A percentile compares a stretch with the other conserved stretches of the same genome.
Conservation (phyloP, 2,329 filamentous ascomycete species). For the Aspergillus neotritici region DNA sequence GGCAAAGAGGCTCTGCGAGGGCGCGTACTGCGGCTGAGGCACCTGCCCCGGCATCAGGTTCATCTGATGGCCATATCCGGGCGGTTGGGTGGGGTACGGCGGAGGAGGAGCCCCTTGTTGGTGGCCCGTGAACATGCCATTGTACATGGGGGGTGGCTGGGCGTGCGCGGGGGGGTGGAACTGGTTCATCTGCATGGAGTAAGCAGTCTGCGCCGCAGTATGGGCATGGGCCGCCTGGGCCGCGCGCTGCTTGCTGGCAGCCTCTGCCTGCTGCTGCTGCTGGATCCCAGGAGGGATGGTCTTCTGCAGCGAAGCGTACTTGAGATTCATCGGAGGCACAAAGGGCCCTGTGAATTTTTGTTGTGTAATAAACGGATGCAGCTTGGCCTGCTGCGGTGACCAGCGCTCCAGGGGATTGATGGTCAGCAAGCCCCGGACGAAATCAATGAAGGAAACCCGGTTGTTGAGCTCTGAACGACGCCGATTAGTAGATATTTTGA, state of each 20-base stretch:
- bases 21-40: constrained; percentile 58
- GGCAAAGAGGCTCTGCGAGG: constrained; percentile 67
- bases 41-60: constrained; percentile 63
- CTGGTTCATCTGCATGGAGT: constrained; percentile 57
- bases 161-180: constrained; percentile 46
- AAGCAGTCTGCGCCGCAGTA: constrained; percentile 62
- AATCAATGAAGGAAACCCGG: constrained; percentile 94
- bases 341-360: constrained; percentile 96
- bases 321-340: constrained; percentile 93
- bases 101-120: constrained; percentile 72
- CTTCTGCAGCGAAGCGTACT: constrained; percentile 75
- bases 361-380: constrained; percentile 97
- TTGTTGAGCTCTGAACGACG: constrained; percentile 84
- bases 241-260: constrained; percentile 84
- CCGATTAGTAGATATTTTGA: constrained; percentile 14
- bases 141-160: constrained; percentile 62
- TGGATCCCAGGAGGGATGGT: constrained; percentile 90
- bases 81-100: constrained; percentile 68
- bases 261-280: constrained; percentile 92
- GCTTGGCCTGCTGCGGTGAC: constrained; percentile 95
- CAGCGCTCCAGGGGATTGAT: constrained; percentile 95
- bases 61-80: constrained; percentile 67
- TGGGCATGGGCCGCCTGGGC: constrained; percentile 61
- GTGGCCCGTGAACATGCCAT: constrained; percentile 65
- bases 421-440: constrained; percentile 84